Evolutionary conservation across 2,329 filamentous ascomycete species (phyloP).

Genomic region (Byssoonygena ceratinophila): DNA sequence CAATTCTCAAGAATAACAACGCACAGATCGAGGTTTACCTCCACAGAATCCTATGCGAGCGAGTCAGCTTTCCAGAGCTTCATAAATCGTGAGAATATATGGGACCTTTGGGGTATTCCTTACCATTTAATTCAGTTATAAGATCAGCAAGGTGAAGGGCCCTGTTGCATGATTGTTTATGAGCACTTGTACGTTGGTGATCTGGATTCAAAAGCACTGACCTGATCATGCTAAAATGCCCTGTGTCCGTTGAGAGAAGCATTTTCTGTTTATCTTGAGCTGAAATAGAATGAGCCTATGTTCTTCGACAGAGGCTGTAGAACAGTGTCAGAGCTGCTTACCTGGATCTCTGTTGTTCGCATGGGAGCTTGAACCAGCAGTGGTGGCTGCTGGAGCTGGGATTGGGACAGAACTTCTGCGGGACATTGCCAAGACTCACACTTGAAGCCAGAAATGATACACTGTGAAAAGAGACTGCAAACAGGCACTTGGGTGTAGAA

Average conservation of each 20-base stretch:
- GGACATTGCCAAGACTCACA: conserved; percentile 11
- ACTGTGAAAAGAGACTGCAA: not conserved
- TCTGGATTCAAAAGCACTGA: conserved; percentile 22
- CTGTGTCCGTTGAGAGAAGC: conserved; percentile 38
- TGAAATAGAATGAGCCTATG: conserved; percentile 17
- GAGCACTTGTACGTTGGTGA: not conserved
- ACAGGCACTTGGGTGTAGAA: not conserved
- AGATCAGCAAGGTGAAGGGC: conserved; percentile 43
- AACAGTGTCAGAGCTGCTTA: not conserved
- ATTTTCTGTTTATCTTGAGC: conserved; percentile 42
- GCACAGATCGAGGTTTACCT: conserved; percentile 28
- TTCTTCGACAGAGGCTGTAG: not conserved
- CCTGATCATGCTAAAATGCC: conserved; percentile 44
- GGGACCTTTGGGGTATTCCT: conserved; percentile 5
- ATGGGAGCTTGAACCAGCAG: not conserved
- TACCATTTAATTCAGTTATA: conserved; percentile 43
- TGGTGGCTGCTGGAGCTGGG: conserved; percentile 6
- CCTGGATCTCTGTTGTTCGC: conserved; percentile 7
- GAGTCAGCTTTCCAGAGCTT: conserved; percentile 6
- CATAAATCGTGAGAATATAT: not conserved
- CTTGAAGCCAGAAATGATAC: not conserved
- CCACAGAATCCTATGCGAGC: conserved; percentile 37
- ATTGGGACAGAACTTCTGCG: conserved; percentile 13
- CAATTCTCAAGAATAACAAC: not conserved
- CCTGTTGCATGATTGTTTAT: conserved; percentile 22